Evolutionary conservation across 2,329 filamentous ascomycete species (phyloP).

Genomic region (Trichoderma aggressivum): DNA sequence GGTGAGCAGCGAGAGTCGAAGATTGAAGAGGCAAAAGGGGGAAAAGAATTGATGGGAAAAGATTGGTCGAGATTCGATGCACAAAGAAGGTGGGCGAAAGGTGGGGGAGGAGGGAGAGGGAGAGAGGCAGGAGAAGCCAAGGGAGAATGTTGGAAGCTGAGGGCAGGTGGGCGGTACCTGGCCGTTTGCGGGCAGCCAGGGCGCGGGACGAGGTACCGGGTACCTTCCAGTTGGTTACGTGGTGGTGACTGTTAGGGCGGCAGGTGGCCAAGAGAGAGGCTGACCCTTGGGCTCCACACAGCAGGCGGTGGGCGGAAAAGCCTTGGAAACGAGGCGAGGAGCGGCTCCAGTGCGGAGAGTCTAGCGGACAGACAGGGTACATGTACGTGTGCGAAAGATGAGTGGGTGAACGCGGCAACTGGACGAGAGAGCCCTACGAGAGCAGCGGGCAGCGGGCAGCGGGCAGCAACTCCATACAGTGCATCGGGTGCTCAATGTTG

Average conservation of each 20-base stretch:
- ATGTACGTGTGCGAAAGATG: too few relatives aligned
- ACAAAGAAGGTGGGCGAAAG: slow-evolving; percentile 12
- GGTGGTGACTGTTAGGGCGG: neutral
- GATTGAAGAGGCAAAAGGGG: slow-evolving; percentile 6
- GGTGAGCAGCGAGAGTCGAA: slow-evolving; percentile 1
- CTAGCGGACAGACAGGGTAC: neutral
- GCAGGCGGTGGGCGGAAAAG: slow-evolving; percentile 11
- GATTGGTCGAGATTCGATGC: slow-evolving; percentile 14
- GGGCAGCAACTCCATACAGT: neutral
- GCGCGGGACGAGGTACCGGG: neutral
- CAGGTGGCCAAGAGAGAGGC: neutral
- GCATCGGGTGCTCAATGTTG: too few relatives aligned
- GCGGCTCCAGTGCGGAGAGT: neutral
- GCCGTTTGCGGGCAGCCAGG: neutral
- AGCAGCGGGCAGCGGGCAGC: neutral
- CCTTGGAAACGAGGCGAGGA: neutral
- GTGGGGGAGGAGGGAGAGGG: slow-evolving; percentile 21
- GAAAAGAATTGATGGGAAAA: neutral
- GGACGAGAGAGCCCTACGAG: neutral
- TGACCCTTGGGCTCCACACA: neutral
- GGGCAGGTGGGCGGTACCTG: neutral
- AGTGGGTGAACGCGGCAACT: neutral
- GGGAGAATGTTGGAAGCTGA: slow-evolving; percentile 4
- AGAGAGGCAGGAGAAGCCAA: slow-evolving; percentile 21
- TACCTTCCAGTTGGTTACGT: neutral